Conservation (phyloP, 306 rosid species). For the Echinosophora koreensis region DNA sequence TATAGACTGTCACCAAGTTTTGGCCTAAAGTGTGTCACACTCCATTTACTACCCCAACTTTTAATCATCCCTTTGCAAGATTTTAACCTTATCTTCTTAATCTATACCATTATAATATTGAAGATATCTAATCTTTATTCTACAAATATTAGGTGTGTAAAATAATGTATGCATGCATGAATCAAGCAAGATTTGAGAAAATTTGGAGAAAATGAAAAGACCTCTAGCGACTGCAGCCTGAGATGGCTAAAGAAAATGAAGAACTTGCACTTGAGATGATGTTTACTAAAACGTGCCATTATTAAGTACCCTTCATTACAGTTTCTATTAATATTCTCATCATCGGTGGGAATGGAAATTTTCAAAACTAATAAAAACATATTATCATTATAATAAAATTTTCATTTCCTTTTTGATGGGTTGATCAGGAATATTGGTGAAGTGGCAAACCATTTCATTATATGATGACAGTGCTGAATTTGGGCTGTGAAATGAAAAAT, state of each 20-base stretch:
- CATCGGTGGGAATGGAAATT: background rate
- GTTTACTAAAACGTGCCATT: background rate
- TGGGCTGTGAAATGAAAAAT: constrained; percentile 44
- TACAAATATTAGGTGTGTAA: background rate
- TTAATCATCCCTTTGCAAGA: constrained; percentile 29
- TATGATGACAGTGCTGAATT: background rate
- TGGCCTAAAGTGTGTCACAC: background rate
- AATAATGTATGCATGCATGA: background rate
- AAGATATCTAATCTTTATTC: constrained; percentile 29
- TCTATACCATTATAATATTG: background rate
- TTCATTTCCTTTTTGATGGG: background rate
- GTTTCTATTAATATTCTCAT: background rate
- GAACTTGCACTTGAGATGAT: background rate
- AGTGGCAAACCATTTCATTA: constrained; percentile 8
- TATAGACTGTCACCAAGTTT: background rate
- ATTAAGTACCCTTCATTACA: background rate
- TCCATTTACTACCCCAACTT: constrained; percentile 41
- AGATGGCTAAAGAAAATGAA: background rate
- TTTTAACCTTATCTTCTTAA: constrained; percentile 39
- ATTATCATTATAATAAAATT: background rate
- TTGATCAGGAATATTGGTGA: background rate
- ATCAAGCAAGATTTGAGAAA: background rate
- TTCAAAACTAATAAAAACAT: background rate
- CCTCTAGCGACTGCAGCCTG: background rate
- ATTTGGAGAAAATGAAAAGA: background rate